phyloP scores from a whole-genome alignment of 23 red algal species.

The Gracilaria domingensis region DNA sequence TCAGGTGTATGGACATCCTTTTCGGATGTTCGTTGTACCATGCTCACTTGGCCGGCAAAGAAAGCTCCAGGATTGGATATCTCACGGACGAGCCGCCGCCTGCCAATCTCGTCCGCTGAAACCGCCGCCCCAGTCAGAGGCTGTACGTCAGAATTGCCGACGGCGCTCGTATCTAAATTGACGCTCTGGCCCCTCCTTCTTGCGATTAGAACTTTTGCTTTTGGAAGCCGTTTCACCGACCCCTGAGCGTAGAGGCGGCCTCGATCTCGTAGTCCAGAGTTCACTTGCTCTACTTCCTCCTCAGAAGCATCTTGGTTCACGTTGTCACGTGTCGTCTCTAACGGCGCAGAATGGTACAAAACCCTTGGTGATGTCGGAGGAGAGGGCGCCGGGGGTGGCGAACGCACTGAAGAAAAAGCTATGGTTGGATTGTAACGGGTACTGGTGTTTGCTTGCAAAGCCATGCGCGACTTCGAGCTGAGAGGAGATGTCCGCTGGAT shows the following conservation, averaged over 20 bases:
- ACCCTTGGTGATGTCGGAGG: background rate
- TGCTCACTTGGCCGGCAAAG: constrained; percentile 65
- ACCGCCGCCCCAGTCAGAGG: background rate
- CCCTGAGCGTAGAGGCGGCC: background rate
- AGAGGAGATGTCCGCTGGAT: background rate
- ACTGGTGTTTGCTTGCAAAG: background rate
- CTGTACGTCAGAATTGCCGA: background rate
- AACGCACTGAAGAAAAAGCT: background rate
- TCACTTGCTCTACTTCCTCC: too few species aligned
- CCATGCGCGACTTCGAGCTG: background rate
- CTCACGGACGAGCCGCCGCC: constrained; percentile 40
- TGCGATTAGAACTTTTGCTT: constrained; percentile 60
- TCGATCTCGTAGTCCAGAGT: background rate
- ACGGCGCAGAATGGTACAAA: background rate
- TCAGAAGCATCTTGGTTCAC: background rate
- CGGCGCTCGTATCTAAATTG: constrained; percentile 22
- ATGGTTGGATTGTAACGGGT: background rate
- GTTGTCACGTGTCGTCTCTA: background rate
- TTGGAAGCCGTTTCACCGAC: constrained; percentile 50
- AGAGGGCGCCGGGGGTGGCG: background rate
- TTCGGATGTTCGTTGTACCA: constrained; percentile 37
- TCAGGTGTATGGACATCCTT: background rate
- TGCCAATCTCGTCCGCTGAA: constrained; percentile 15
- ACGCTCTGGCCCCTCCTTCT: constrained; percentile 47
- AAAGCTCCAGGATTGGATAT: constrained; percentile 48